A percentile compares a stretch with the other conserved stretches of the same genome.
These are phyloP conservation scores for Eucalyptus marginata DNA, from an alignment of 345 rosid species.

Conservation along the genomic window DNA sequence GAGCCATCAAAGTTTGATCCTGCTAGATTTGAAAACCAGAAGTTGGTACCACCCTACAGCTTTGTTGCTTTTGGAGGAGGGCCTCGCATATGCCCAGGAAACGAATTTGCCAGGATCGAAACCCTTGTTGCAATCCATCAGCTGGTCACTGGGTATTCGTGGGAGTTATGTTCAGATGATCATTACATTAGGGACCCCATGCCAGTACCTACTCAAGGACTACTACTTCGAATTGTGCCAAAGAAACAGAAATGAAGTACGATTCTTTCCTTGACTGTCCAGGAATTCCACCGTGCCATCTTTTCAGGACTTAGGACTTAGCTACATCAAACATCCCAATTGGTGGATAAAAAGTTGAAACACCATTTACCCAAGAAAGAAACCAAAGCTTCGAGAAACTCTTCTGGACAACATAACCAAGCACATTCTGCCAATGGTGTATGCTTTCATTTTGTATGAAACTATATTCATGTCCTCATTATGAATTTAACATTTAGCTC, in stretches of 20 bases:
- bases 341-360: not conserved
- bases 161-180: conserved; percentile 25
- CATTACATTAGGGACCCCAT: conserved; percentile 25
- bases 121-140: conserved; percentile 26
- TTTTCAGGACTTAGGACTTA: not conserved
- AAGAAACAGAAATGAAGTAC: not conserved
- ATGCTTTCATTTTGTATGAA: not conserved
- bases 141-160: conserved; percentile 29
- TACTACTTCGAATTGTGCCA: conserved; percentile 14
- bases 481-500: not conserved
- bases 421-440: not conserved
- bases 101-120: conserved; percentile 39
- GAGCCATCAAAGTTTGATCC: conserved; percentile 13
- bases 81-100: conserved; percentile 43
- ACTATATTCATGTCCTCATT: no score
- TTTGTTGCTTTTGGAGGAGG: conserved; percentile 29
- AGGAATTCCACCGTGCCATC: not conserved
- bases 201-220: conserved; percentile 36
- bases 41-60: conserved; percentile 3
- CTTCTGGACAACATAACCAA: not conserved
- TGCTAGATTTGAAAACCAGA: conserved; percentile 7
- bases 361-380: not conserved
- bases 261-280: not conserved
- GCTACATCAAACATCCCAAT: not conserved
- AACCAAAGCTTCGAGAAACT: not conserved